These are phyloP conservation scores for Teunomyces funiuensis DNA, from an alignment of 805 yeast genomes.

Conservation along the genomic window DNA sequence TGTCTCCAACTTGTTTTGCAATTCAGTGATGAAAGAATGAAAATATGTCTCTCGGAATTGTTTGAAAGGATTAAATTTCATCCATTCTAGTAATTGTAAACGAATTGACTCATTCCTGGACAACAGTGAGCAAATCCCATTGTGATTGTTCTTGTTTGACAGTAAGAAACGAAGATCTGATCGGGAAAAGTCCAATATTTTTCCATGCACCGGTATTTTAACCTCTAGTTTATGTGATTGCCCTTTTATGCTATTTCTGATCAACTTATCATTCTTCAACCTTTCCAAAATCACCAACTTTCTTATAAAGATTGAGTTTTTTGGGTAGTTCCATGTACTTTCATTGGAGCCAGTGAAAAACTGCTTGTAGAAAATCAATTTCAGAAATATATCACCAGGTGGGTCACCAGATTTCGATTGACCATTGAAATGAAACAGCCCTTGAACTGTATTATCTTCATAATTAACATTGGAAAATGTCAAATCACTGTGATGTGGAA, in stretches of 20 bases:
- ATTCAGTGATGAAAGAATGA: slow-evolving; percentile 16
- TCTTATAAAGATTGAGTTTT: slow-evolving; percentile 1
- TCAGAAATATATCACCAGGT: slow-evolving; percentile 1
- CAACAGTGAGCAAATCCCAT: slow-evolving; percentile 16
- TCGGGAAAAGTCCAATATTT: slow-evolving; percentile 34
- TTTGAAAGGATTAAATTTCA: slow-evolving; percentile 35
- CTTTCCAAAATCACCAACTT: slow-evolving; percentile 8
- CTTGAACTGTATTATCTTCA: slow-evolving; percentile 16
- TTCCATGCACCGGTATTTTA: slow-evolving; percentile 24
- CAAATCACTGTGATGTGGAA: slow-evolving; percentile 13
- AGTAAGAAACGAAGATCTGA: slow-evolving; percentile 35
- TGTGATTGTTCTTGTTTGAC: slow-evolving; percentile 7
- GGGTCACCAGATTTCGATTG: neutral
- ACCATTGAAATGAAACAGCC: slow-evolving; percentile 15
- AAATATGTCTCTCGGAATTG: slow-evolving; percentile 26
- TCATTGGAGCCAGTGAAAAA: slow-evolving; percentile 14
- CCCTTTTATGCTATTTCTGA: neutral
- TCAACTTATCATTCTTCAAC: slow-evolving; percentile 4
- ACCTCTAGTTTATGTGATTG: slow-evolving; percentile 7
- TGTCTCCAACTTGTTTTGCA: slow-evolving; percentile 14
- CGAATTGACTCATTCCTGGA: slow-evolving; percentile 11
- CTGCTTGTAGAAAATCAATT: slow-evolving; percentile 1
- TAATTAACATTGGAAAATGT: slow-evolving; percentile 23
- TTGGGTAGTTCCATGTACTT: slow-evolving; percentile 4
- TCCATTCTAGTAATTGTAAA: slow-evolving; percentile 38